phyloP scores from a whole-genome alignment of 345 rosid species.

The Lagerstroemia speciosa region DNA sequence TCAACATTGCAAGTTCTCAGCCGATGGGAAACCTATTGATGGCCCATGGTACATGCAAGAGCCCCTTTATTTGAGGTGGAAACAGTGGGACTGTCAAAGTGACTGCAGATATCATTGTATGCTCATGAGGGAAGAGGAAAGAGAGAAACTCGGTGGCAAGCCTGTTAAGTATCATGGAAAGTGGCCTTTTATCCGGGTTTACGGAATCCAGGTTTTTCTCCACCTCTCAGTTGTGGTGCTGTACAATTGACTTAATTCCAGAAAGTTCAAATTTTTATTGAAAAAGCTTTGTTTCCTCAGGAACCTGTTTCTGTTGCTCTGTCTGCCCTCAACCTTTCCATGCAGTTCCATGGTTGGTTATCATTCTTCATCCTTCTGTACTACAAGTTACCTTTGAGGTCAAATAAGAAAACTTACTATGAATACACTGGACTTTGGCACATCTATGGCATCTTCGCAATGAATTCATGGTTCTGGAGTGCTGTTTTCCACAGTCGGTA shows the following conservation, averaged over 20 bases:
- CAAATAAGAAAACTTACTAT: constrained; percentile 56
- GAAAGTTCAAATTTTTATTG: background rate
- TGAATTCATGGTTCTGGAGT: constrained; percentile 90
- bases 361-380: constrained; percentile 76
- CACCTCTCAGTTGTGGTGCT: background rate
- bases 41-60: constrained; percentile 91
- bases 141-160: constrained; percentile 45
- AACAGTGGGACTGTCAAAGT: constrained; percentile 63
- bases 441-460: constrained; percentile 56
- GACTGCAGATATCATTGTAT: constrained; percentile 43
- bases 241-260: background rate
- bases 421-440: constrained; percentile 73
- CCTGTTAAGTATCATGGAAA: constrained; percentile 82
- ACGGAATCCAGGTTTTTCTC: constrained; percentile 57
- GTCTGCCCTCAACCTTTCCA: constrained; percentile 66
- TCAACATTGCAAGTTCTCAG: constrained; percentile 76
- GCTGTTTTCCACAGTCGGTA: constrained; percentile 75
- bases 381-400: constrained; percentile 61
- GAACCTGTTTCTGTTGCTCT: constrained; percentile 88
- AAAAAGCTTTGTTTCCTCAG: constrained; percentile 20
- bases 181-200: constrained; percentile 77
- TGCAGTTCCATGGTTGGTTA: constrained; percentile 89
- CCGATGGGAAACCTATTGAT: constrained; percentile 74
- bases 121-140: constrained; percentile 76
- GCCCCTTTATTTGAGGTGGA: constrained; percentile 78